Percentiles rank a stretch among this genome's conserved stretches.
Evolutionary conservation across 2,329 filamentous ascomycete genomes (phyloP).

Genomic region (Ceratocystis cubensis): DNA sequence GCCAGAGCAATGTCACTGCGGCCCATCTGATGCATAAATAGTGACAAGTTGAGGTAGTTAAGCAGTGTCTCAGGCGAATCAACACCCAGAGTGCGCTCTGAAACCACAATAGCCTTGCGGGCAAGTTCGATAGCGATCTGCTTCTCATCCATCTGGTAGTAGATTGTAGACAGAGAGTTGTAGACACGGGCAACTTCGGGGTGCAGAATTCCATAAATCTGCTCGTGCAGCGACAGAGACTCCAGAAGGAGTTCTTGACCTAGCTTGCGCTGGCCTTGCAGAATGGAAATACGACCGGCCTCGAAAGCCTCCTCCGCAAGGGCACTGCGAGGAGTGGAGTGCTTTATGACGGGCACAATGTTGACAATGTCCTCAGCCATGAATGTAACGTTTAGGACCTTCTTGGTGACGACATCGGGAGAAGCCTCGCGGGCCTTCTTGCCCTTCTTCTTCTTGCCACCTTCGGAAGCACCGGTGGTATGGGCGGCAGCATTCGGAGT

Average conservation of each 20-base stretch:
- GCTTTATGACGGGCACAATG: constrained; percentile 87
- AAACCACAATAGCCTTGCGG: constrained; percentile 90
- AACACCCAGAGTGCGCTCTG: constrained; percentile 84
- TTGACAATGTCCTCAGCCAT: constrained; percentile 76
- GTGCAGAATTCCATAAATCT: constrained; percentile 95
- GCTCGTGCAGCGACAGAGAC: constrained; percentile 88
- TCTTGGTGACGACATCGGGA: constrained; percentile 34
- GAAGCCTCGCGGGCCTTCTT: constrained; percentile 46
- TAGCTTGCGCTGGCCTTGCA: constrained; percentile 88
- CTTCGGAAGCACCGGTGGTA: constrained; percentile 32
- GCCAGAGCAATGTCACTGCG: constrained; percentile 79
- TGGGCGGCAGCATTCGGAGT: constrained; percentile 27
- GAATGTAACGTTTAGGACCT: constrained; percentile 49
- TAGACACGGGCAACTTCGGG: constrained; percentile 93
- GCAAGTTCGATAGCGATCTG: constrained; percentile 88
- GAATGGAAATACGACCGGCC: constrained; percentile 88
- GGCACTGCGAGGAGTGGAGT: constrained; percentile 78
- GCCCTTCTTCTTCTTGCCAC: constrained; percentile 45
- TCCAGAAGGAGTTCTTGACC: constrained; percentile 94
- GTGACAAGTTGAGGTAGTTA: constrained; percentile 86
- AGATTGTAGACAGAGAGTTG: constrained; percentile 87
- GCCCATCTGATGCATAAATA: constrained; percentile 85
- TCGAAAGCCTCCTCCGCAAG: constrained; percentile 93
- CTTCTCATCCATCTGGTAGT: constrained; percentile 97
- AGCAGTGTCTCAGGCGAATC: constrained; percentile 90